Conservation (phyloP, 2,329 filamentous ascomycete species). For the Colletotrichum viniferum region DNA sequence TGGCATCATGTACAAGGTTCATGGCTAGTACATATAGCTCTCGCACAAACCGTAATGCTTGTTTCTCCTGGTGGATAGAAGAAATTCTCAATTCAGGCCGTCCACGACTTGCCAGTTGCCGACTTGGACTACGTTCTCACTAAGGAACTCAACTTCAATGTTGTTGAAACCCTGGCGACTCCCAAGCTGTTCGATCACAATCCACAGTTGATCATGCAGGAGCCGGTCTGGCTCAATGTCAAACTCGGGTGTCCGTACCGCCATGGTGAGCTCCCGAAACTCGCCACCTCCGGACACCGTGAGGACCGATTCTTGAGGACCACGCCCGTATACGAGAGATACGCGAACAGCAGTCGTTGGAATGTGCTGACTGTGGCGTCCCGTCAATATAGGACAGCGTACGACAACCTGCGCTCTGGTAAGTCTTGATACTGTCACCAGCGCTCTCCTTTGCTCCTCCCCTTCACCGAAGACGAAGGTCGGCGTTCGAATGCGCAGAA, state of each 20-base stretch:
- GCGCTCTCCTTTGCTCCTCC: slow-evolving; percentile 43
- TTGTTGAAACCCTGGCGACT: slow-evolving; percentile 44
- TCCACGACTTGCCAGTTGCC: slow-evolving; percentile 45
- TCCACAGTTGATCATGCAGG: slow-evolving; percentile 67
- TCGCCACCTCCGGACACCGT: slow-evolving; percentile 73
- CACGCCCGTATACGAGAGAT: slow-evolving; percentile 74
- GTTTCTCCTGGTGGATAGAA: neutral
- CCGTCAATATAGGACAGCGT: slow-evolving; percentile 12
- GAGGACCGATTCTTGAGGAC: slow-evolving; percentile 68
- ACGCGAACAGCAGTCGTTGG: slow-evolving; percentile 61
- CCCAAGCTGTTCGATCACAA: slow-evolving; percentile 83
- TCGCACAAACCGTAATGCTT: neutral
- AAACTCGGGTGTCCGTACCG: slow-evolving; percentile 74
- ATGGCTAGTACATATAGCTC: neutral
- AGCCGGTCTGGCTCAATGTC: slow-evolving; percentile 72
- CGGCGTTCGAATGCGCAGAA: slow-evolving; percentile 65
- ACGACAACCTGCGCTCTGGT: slow-evolving; percentile 65
- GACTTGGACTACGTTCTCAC: slow-evolving; percentile 49
- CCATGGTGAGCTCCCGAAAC: slow-evolving; percentile 71
- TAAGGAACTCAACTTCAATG: slow-evolving; percentile 59
- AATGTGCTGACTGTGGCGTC: slow-evolving; percentile 21
- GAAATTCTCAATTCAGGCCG: neutral
- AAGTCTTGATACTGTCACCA: slow-evolving; percentile 50
- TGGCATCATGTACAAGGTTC: neutral
- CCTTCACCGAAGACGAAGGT: slow-evolving; percentile 55